Evolutionary conservation across 768 basidiomycete genomes (phyloP), one percentile per base, ranked within the genome.

Genomic region (Lactarius pseudohatsudake): DNA sequence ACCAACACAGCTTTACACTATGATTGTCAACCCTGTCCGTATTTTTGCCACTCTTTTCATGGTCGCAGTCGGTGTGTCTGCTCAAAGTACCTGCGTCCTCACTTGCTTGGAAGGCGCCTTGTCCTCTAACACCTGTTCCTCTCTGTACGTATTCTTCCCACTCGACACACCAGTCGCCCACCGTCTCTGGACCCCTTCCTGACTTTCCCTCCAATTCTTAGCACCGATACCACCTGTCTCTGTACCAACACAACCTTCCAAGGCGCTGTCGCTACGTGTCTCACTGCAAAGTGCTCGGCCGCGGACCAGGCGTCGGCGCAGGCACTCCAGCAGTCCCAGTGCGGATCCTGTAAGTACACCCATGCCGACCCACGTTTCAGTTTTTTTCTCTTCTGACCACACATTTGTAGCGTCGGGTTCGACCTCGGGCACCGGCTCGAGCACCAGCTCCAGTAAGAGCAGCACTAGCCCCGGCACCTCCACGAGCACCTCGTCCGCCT

Each of bases 241-340:
- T 84, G 82, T 74, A 70, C 75, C 3, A 79, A 75, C 59, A 11
- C 60, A 1, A 54, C 65, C 2, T 84, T 81, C 80, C 81, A 82
- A 64, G 0, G 1, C 4, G 72, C 73, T 1, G 78, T 78, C 2
- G 9, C 1, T 0, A 1, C 34, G 7, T 84, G 82, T 69, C 73
- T 84, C 26, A 1, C 34, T 26, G n/a, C 67, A 1, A 76, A 70
- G 47, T 84, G 82, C 66, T 71, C 77, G 0, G 0, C 74, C 0
- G 58, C 62, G 0, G 82, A 83, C 11, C 1, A 71, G 0, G 7
- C 59, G 1, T n/a, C 76, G 1, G 83, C 82, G 0, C 1, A 26
- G 13, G 60, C 61, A 13, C 74, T 81, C 34, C 76, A 82, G 63
- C 2, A 55, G 2, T 0, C 43, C 4, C 66, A 80, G 65, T 83